phyloP scores from a whole-genome alignment of 1,284 basidiomycete species.

The Wallemia mellicola region DNA sequence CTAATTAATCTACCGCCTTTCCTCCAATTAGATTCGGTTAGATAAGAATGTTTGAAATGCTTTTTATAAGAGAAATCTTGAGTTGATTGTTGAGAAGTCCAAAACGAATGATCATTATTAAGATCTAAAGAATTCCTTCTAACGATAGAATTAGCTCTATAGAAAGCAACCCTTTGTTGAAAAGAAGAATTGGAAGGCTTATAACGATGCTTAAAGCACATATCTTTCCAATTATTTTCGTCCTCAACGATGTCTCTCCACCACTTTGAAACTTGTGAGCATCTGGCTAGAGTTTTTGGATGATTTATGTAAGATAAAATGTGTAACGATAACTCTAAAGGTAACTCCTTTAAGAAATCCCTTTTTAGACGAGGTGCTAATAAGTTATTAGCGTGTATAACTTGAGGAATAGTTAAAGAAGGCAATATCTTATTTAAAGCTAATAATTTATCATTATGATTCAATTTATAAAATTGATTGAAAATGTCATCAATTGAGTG shows the following conservation, averaged over 20 bases:
- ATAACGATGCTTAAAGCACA: slow-evolving; percentile 36
- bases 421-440: slow-evolving; percentile 20
- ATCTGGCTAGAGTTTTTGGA: slow-evolving; percentile 38
- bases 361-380: slow-evolving; percentile 56
- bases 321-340: slow-evolving; percentile 52
- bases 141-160: slow-evolving; percentile 1
- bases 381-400: slow-evolving; percentile 38
- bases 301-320: slow-evolving; percentile 59
- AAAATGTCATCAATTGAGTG: background rate
- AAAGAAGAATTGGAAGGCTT: slow-evolving; percentile 6
- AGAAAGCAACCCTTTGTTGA: background rate
- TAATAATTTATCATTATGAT: background rate
- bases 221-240: slow-evolving; percentile 51
- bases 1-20: slow-evolving; percentile 45
- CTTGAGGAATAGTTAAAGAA: slow-evolving; percentile 38
- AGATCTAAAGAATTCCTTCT: background rate
- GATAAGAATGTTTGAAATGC: slow-evolving; percentile 28
- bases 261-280: slow-evolving; percentile 36
- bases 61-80: slow-evolving; percentile 26
- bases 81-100: slow-evolving; percentile 4
- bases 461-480: background rate
- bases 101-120: background rate
- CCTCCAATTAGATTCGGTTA: slow-evolving; percentile 50
- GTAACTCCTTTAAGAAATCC: slow-evolving; percentile 56
- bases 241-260: slow-evolving; percentile 56